Percentiles rank a stretch among this genome's conserved stretches.
Conservation (phyloP, 139 green algal species). For the Micractinium sp. region DNA sequence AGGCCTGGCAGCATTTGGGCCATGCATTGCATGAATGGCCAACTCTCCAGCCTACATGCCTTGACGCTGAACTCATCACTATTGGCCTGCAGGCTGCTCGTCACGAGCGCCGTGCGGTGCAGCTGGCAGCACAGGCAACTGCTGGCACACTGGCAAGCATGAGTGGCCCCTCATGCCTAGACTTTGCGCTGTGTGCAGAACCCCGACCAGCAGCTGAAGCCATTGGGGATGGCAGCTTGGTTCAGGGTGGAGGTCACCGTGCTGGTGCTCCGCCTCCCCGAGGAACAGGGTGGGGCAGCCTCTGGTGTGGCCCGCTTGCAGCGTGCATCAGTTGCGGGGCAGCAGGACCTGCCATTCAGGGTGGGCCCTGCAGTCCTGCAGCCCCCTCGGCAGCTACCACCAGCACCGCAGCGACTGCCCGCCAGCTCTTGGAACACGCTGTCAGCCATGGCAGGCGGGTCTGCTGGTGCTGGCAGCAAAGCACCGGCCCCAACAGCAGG, state of each 20-base stretch:
- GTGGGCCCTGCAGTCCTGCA: background rate
- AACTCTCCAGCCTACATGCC: background rate
- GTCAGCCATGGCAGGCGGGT: slow-evolving; percentile 72
- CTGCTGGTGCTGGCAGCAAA: slow-evolving; percentile 26
- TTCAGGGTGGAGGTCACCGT: slow-evolving; percentile 60
- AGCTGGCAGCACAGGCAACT: slow-evolving; percentile 55
- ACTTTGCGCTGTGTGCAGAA: slow-evolving; percentile 77
- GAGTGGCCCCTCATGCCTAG: slow-evolving; percentile 64
- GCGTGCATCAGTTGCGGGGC: background rate
- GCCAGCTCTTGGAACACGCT: slow-evolving; percentile 62
- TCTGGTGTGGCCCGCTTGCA: background rate
- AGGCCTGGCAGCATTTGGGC: too few species aligned
- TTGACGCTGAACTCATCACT: background rate
- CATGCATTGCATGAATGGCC: too few species aligned
- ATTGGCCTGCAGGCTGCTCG: background rate
- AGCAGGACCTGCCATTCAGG: background rate
- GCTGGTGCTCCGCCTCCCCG: slow-evolving; percentile 49
- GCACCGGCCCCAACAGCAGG: background rate
- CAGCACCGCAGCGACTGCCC: slow-evolving; percentile 16
- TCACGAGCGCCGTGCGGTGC: slow-evolving; percentile 21
- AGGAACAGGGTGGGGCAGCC: background rate
- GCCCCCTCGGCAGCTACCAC: background rate
- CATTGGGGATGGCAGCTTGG: background rate
- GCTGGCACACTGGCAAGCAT: slow-evolving; percentile 52
- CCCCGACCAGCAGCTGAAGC: background rate